Evolutionary conservation across 345 rosid genomes (phyloP).

Genomic region (Salix purpurea): DNA sequence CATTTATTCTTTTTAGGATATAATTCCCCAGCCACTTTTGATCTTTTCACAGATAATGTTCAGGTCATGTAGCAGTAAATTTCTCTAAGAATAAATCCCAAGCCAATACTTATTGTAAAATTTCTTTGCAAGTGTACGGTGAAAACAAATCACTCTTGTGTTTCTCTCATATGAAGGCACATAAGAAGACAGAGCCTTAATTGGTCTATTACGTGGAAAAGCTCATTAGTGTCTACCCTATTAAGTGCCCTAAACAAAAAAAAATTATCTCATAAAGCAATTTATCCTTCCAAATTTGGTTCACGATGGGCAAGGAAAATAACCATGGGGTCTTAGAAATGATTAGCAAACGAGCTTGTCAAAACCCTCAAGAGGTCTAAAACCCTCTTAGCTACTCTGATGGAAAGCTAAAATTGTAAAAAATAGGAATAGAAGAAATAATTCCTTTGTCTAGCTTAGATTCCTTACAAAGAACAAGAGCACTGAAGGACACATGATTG

Average conservation of each 20-base stretch:
- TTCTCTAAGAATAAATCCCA: neutral
- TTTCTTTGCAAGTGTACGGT: neutral
- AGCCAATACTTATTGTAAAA: neutral
- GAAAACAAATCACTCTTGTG: neutral
- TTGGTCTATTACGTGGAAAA: neutral
- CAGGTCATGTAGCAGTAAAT: neutral
- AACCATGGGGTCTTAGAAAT: neutral
- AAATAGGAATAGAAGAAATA: neutral
- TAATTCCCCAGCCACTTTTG: neutral
- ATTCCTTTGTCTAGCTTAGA: neutral
- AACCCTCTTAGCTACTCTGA: neutral
- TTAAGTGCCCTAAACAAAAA: neutral
- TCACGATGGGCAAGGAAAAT: neutral
- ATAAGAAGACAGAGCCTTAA: neutral
- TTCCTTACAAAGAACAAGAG: neutral
- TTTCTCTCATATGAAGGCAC: neutral
- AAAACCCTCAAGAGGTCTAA: neutral
- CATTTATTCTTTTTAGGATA: neutral
- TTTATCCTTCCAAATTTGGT: neutral
- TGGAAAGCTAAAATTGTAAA: neutral
- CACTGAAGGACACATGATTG: neutral
- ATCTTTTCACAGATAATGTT: neutral
- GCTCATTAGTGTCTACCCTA: neutral
- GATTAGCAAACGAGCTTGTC: neutral
- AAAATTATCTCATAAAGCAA: neutral